Base-by-base conservation (phyloP, 768 basidiomycete genomes). In the Boletus vermiculosoides region DNA sequence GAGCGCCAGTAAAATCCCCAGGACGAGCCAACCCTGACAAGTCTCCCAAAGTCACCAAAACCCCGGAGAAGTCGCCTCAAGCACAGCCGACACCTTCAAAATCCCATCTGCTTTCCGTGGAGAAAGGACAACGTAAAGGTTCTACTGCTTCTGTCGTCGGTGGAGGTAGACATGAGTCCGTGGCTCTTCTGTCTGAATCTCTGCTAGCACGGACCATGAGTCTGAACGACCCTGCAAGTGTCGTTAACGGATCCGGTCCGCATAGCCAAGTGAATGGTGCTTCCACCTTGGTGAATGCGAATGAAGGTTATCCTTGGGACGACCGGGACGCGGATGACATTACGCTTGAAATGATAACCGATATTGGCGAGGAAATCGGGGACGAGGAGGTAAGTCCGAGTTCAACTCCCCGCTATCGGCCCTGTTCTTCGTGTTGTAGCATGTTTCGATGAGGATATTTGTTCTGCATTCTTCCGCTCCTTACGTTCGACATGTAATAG, bases 271-370 rank as follows among this genome's bases (percentile, higher is more conserved):
- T 10, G 8, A 71, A 66, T 34, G 69, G 68, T 13, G 57, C 66
- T 9, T 60, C 60, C 18, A 62, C 64, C 7, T 25, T 65, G 54
- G 54, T 64, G 25, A 60, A 67, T 51, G 45, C 61, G 25, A 60
- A 69, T 25, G 59, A 62, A 33, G 41, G 54, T 30, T 58, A 66
- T 60, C 37, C 55, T 23, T 72, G 70, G 69, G 69, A 69, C 28
- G 65, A 73, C 23, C 62, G 66, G 59, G 84, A 83, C 20, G 83
- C 80, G 46, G 80, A 84, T 25, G 82, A 84, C 33, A 83, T 86
- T 78, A 83, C 81, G 20, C 72, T 89, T 60, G 90, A 91, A 63
- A 84, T 91, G 82, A 67, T 87, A 49, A 92, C 87, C 25, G 71
- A 78, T 36, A 66, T 72, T 20, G 69, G 72, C 12, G 87, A 87